A percentile compares a stretch with the other conserved stretches of the same genome.
These are phyloP conservation scores for Arthrobotrys sphaeroides DNA, from an alignment of 2,329 filamentous ascomycete species.

Conservation along the genomic window DNA sequence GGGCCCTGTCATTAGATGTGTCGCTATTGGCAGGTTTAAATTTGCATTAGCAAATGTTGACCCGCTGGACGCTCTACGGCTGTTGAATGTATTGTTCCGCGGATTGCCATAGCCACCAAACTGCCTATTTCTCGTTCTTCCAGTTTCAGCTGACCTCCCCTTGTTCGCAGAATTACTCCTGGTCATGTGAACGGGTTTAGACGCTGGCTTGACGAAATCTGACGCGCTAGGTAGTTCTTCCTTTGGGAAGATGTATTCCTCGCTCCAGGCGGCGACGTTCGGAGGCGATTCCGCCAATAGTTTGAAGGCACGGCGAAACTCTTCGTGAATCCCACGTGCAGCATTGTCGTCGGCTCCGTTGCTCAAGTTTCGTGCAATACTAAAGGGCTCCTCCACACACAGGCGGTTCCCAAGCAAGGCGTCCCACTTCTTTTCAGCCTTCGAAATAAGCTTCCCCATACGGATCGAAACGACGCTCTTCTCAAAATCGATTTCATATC, in stretches of 20 bases:
- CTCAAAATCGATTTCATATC: slow-evolving; percentile 90
- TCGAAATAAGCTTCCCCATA: slow-evolving; percentile 78
- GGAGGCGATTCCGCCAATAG: slow-evolving; percentile 73
- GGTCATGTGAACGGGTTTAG: slow-evolving; percentile 56
- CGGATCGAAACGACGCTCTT: slow-evolving; percentile 85
- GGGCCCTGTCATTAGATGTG: slow-evolving; percentile 24
- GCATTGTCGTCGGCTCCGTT: slow-evolving; percentile 97
- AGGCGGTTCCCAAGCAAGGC: slow-evolving; percentile 80
- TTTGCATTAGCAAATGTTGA: slow-evolving; percentile 28
- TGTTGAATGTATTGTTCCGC: slow-evolving; percentile 32
- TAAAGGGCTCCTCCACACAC: slow-evolving; percentile 97
- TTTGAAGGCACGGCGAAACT: slow-evolving; percentile 88
- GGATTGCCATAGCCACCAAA: slow-evolving; percentile 34
- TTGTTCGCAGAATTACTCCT: slow-evolving; percentile 55
- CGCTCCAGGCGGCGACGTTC: slow-evolving; percentile 83
- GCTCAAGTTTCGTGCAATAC: slow-evolving; percentile 84
- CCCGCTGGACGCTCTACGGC: slow-evolving; percentile 41
- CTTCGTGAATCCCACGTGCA: slow-evolving; percentile 87
- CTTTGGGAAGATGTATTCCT: slow-evolving; percentile 86
- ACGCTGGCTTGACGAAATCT: slow-evolving; percentile 55
- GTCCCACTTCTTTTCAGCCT: slow-evolving; percentile 89
- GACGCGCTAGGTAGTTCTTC: slow-evolving; percentile 68
- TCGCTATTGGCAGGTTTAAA: slow-evolving; percentile 37
- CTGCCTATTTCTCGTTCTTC: slow-evolving; percentile 43
- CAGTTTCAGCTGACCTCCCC: slow-evolving; percentile 51